Percentiles rank a stretch among this genome's conserved stretches.
Evolutionary conservation across 106 monocot species (phyloP).

Genomic region (Allium fistulosum): DNA sequence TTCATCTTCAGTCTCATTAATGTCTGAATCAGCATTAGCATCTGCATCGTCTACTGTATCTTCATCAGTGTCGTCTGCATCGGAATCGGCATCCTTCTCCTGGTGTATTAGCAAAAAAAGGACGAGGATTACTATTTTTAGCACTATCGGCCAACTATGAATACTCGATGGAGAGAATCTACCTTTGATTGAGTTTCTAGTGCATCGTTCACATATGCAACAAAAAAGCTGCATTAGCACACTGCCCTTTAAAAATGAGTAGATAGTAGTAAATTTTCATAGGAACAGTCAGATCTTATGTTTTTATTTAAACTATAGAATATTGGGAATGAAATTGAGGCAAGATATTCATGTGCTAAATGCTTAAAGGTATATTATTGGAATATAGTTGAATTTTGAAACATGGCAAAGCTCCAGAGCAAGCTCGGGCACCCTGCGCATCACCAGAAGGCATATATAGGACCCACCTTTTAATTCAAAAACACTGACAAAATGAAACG

Average conservation of each 20-base stretch:
- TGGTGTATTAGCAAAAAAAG: neutral
- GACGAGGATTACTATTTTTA: too few species aligned
- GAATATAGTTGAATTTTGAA: neutral
- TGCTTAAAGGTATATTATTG: neutral
- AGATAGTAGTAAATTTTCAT: too few species aligned
- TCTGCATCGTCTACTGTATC: neutral
- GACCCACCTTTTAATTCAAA: too few species aligned
- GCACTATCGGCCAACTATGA: too few species aligned
- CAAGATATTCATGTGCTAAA: neutral
- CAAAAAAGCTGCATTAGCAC: slow-evolving; percentile 4
- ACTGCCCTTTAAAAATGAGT: neutral
- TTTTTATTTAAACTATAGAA: too few species aligned
- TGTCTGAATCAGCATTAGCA: neutral
- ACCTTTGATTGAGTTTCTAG: slow-evolving; percentile 6
- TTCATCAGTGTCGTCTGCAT: neutral
- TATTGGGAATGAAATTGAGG: neutral
- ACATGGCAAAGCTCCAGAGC: too few species aligned
- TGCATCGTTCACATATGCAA: slow-evolving; percentile 28
- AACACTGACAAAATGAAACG: too few species aligned
- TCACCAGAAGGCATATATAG: too few species aligned
- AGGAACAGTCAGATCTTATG: too few species aligned
- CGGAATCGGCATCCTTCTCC: slow-evolving; percentile 7
- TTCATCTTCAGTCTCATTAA: slow-evolving; percentile 3
- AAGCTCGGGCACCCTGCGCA: too few species aligned
- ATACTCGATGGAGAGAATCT: slow-evolving; percentile 13